Percentiles rank a stretch among this genome's conserved stretches.
Evolutionary conservation across 1,139 yeast genomes (phyloP).

Genomic region (Yamadazyma atmosphaerica): DNA sequence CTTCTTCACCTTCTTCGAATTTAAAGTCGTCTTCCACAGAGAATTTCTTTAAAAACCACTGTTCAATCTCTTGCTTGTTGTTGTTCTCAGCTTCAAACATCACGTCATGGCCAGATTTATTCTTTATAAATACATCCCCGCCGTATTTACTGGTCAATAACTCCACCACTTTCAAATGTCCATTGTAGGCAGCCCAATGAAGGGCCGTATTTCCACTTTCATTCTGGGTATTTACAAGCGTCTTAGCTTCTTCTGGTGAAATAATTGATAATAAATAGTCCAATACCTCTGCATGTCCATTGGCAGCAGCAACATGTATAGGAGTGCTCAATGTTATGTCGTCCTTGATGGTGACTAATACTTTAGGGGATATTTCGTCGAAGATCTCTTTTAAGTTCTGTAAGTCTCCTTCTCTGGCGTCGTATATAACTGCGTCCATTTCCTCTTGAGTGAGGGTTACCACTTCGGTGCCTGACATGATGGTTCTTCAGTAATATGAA

Average conservation of each 20-base stretch:
- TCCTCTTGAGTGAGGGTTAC: conserved; percentile 61
- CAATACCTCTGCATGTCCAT: conserved; percentile 79
- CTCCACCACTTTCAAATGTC: conserved; percentile 72
- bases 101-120: conserved; percentile 75
- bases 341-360: conserved; percentile 56
- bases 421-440: conserved; percentile 76
- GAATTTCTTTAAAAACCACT: conserved; percentile 69
- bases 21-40: conserved; percentile 63
- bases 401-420: conserved; percentile 85
- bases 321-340: conserved; percentile 70
- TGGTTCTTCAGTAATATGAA: not conserved
- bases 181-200: conserved; percentile 94
- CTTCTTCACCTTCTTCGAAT: conserved; percentile 44
- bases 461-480: conserved; percentile 19
- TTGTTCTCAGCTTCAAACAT: conserved; percentile 87
- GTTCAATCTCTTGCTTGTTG: conserved; percentile 62
- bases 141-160: conserved; percentile 67
- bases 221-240: conserved; percentile 58
- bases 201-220: conserved; percentile 88
- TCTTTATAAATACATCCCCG: conserved; percentile 81
- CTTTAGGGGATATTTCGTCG: conserved; percentile 54
- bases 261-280: conserved; percentile 57
- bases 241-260: conserved; percentile 41
- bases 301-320: conserved; percentile 92
- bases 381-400: conserved; percentile 71